These are phyloP conservation scores for Aureobasidium subglaciale DNA, from an alignment of 2,329 filamentous ascomycete species.

Conservation along the genomic window DNA sequence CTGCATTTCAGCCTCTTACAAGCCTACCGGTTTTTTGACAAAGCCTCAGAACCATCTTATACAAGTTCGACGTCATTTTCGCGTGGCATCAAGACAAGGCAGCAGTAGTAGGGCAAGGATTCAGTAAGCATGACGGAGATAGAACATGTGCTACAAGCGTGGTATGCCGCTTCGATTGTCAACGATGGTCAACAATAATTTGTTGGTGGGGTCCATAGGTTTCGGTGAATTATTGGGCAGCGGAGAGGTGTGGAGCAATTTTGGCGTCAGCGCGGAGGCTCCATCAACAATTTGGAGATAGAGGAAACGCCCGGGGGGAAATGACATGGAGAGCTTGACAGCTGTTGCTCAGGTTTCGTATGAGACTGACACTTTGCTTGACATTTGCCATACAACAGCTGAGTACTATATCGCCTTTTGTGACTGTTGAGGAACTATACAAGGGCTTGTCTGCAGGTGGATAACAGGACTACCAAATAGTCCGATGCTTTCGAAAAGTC, in stretches of 20 bases:
- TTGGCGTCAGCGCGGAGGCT: constrained; percentile 6
- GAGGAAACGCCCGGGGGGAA: background rate
- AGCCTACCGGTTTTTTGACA: background rate
- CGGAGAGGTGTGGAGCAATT: constrained; percentile 5
- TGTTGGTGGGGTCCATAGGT: background rate
- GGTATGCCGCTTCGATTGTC: background rate
- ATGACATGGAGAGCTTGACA: constrained; percentile 3
- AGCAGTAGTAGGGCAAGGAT: background rate
- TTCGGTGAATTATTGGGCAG: constrained; percentile 10
- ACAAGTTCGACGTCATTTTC: background rate
- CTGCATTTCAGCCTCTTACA: background rate
- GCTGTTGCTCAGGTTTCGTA: background rate
- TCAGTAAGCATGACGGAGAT: background rate
- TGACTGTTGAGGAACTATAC: background rate
- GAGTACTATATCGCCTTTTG: background rate
- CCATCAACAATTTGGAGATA: too few relatives aligned
- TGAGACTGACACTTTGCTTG: background rate
- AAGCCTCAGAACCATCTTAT: background rate
- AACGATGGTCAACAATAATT: background rate
- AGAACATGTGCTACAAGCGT: background rate
- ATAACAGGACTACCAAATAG: background rate
- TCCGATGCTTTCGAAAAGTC: constrained; percentile 3
- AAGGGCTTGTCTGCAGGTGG: background rate
- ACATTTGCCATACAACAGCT: too few relatives aligned
- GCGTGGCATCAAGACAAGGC: background rate